Conservation (phyloP, 75 land plant genomes). For the Pinus taeda region DNA sequence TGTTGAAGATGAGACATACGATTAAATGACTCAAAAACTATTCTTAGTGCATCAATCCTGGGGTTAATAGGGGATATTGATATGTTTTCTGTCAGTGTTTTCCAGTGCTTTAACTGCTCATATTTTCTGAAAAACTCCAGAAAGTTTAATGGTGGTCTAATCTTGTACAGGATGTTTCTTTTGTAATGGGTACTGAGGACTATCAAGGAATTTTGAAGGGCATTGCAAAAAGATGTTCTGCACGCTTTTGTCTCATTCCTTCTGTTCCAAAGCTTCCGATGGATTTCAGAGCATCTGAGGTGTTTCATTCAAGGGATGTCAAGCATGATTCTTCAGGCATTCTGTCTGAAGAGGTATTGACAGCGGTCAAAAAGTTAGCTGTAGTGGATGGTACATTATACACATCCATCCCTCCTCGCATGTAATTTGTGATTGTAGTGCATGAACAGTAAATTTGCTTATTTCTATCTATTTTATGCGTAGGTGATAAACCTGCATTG, state of each 20-base stretch:
- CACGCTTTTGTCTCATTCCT: slow-evolving; percentile 65
- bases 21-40: neutral
- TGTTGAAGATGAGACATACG: neutral
- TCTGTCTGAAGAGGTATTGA: slow-evolving; percentile 10
- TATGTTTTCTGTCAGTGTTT: neutral
- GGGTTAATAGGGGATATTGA: neutral
- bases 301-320: slow-evolving; percentile 5
- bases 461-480: slow-evolving; percentile 1
- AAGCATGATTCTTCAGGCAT: slow-evolving; percentile 9
- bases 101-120: neutral
- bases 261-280: slow-evolving; percentile 28
- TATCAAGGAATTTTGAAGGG: slow-evolving; percentile 54
- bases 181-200: slow-evolving; percentile 74
- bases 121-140: neutral
- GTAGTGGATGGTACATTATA: slow-evolving; percentile 35
- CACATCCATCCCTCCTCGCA: neutral
- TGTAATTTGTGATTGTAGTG: neutral
- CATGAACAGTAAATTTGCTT: neutral
- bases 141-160: neutral
- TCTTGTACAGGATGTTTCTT: slow-evolving; percentile 63
- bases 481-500: slow-evolving; percentile 76
- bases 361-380: slow-evolving; percentile 23
- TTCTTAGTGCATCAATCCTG: neutral
- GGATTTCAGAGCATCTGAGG: neutral
- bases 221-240: slow-evolving; percentile 65